phyloP scores from a whole-genome alignment of 129 eudicot genomes.

The Artemisia tridentata region DNA sequence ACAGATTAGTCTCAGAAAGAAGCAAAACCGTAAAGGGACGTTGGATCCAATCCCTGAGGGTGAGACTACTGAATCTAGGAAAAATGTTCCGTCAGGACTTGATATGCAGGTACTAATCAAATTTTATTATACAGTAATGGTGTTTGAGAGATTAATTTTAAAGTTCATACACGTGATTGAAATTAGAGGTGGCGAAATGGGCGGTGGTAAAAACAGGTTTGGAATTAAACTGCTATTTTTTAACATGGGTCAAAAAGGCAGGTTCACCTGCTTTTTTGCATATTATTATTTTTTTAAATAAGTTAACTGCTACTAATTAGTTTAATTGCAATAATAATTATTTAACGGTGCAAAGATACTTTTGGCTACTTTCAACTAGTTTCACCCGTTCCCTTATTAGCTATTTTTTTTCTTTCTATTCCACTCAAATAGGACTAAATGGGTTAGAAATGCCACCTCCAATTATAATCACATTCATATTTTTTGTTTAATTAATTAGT shows the following conservation, averaged over 20 bases:
- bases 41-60: slow-evolving; percentile 70
- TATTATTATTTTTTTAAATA: too few relatives aligned
- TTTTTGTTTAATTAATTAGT: too few relatives aligned
- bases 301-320: too few relatives aligned
- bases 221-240: too few relatives aligned
- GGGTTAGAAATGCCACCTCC: not conserved
- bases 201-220: not conserved
- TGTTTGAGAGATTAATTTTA: not conserved
- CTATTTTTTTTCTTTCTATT: not conserved
- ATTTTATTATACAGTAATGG: not conserved
- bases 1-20: slow-evolving; percentile 60
- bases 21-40: slow-evolving; percentile 47
- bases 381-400: too few relatives aligned
- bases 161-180: not conserved
- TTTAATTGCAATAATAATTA: too few relatives aligned
- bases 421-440: not conserved
- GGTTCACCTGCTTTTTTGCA: too few relatives aligned
- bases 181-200: not conserved
- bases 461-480: too few relatives aligned
- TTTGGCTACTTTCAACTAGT: too few relatives aligned
- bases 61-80: slow-evolving; percentile 42
- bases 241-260: too few relatives aligned
- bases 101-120: slow-evolving; percentile 57
- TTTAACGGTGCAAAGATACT: too few relatives aligned
- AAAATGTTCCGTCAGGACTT: slow-evolving; percentile 33